Evolutionary conservation across 345 rosid species (phyloP).

Genomic region (Gossypium sturtianum): DNA sequence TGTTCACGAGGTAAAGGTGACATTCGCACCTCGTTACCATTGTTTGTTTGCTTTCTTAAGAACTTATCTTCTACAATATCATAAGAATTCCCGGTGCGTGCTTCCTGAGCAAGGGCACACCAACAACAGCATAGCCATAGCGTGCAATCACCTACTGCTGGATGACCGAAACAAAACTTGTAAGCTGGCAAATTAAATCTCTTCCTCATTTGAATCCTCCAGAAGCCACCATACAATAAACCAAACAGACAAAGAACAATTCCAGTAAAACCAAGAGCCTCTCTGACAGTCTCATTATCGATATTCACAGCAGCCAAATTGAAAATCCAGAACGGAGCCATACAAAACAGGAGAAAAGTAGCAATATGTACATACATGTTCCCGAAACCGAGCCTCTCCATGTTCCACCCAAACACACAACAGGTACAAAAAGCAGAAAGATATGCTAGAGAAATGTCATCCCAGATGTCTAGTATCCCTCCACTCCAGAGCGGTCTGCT

Average conservation of each 20-base stretch:
- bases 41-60: slow-evolving; percentile 23
- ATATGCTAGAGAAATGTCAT: slow-evolving; percentile 78
- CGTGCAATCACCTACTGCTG: slow-evolving; percentile 51
- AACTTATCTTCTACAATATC: slow-evolving; percentile 63
- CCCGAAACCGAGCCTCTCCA: slow-evolving; percentile 95
- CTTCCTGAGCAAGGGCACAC: slow-evolving; percentile 95
- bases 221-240: slow-evolving; percentile 87
- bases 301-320: slow-evolving; percentile 65
- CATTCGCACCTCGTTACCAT: slow-evolving; percentile 13
- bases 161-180: slow-evolving; percentile 59
- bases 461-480: slow-evolving; percentile 79
- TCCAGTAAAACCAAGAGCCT: slow-evolving; percentile 61
- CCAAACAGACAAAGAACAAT: slow-evolving; percentile 75
- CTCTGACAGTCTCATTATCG: slow-evolving; percentile 52
- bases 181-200: slow-evolving; percentile 72
- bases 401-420: slow-evolving; percentile 96
- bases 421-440: slow-evolving; percentile 75
- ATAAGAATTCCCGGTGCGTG: slow-evolving; percentile 66
- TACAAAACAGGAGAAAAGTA: slow-evolving; percentile 75
- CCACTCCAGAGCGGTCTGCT: slow-evolving; percentile 76
- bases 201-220: slow-evolving; percentile 95
- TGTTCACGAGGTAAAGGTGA: slow-evolving; percentile 55
- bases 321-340: slow-evolving; percentile 51
- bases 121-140: slow-evolving; percentile 89
- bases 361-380: slow-evolving; percentile 95